A percentile compares a stretch with the other conserved stretches of the same genome.
phyloP scores from a whole-genome alignment of 345 rosid species.

The Carallia pectinifolia region DNA sequence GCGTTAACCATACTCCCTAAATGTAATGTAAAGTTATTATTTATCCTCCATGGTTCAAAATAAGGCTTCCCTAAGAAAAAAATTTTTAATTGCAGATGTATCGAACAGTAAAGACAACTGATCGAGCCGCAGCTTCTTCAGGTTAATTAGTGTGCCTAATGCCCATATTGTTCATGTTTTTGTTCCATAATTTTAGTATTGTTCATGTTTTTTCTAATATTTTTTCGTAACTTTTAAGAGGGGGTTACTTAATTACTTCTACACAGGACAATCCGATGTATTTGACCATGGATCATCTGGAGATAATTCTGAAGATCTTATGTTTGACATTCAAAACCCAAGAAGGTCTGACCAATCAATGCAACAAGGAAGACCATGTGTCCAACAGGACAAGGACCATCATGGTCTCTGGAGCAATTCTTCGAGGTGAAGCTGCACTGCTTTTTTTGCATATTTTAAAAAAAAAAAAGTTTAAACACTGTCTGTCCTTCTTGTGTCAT shows the following conservation, averaged over 20 bases:
- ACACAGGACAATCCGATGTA: conserved; percentile 64
- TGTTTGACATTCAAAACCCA: conserved; percentile 62
- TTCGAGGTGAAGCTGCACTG: conserved; percentile 39
- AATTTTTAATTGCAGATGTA: conserved; percentile 52
- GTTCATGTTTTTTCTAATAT: not conserved
- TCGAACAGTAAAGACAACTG: conserved; percentile 71
- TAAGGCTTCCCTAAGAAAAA: not conserved
- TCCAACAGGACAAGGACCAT: conserved; percentile 42
- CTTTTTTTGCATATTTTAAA: not conserved
- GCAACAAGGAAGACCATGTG: conserved; percentile 42
- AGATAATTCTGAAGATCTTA: conserved; percentile 85
- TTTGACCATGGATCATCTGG: conserved; percentile 77
- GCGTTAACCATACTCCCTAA: not conserved
- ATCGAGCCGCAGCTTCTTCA: conserved; percentile 63
- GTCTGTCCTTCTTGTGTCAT: not conserved
- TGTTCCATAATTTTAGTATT: no score
- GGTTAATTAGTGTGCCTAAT: conserved; percentile 37
- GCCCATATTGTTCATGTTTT: no score
- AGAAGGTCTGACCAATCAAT: conserved; percentile 45
- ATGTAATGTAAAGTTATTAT: not conserved
- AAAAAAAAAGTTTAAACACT: no score
- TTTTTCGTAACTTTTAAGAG: not conserved
- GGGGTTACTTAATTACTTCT: no score
- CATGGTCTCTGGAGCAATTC: conserved; percentile 73
- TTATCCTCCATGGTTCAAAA: not conserved